These are phyloP conservation scores for Lathyrus oleraceus DNA, from an alignment of 306 rosid genomes.

Conservation along the genomic window DNA sequence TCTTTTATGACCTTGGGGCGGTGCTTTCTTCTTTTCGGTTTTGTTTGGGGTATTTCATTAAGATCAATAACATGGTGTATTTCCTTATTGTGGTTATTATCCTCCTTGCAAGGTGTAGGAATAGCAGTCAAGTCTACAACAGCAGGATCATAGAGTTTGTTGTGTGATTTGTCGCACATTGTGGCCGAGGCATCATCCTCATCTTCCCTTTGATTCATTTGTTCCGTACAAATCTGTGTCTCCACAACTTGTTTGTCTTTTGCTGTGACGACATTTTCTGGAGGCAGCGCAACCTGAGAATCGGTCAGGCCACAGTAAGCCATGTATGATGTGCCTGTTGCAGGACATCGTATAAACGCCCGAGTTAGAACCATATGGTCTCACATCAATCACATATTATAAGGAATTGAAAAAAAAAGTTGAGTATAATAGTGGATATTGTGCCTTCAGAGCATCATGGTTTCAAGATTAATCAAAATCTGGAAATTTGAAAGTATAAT, in stretches of 20 bases:
- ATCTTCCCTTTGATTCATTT: constrained; percentile 30
- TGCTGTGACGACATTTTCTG: constrained; percentile 42
- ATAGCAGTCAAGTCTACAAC: constrained; percentile 39
- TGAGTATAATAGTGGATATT: neutral
- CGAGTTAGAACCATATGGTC: constrained; percentile 15
- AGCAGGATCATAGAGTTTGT: constrained; percentile 17
- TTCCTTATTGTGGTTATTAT: constrained; percentile 43
- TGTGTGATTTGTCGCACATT: constrained; percentile 14
- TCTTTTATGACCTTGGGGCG: constrained; percentile 88
- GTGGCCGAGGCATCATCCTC: constrained; percentile 31
- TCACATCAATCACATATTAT: neutral
- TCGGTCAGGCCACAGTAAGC: constrained; percentile 31
- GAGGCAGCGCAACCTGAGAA: constrained; percentile 48
- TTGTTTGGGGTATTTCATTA: constrained; percentile 51
- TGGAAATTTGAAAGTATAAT: neutral
- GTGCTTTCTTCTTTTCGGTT: constrained; percentile 69
- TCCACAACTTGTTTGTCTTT: constrained; percentile 38
- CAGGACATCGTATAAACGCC: constrained; percentile 34
- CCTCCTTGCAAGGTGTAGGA: constrained; percentile 50
- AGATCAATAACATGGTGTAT: constrained; percentile 43
- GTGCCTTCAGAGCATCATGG: constrained; percentile 1
- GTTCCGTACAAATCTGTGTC: constrained; percentile 32
- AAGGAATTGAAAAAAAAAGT: neutral
- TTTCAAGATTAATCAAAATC: constrained; percentile 12
- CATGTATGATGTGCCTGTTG: constrained; percentile 36